These are phyloP conservation scores for Lasiosphaeria miniovina DNA, from an alignment of 495 filamentous ascomycete species.

Conservation along the genomic window DNA sequence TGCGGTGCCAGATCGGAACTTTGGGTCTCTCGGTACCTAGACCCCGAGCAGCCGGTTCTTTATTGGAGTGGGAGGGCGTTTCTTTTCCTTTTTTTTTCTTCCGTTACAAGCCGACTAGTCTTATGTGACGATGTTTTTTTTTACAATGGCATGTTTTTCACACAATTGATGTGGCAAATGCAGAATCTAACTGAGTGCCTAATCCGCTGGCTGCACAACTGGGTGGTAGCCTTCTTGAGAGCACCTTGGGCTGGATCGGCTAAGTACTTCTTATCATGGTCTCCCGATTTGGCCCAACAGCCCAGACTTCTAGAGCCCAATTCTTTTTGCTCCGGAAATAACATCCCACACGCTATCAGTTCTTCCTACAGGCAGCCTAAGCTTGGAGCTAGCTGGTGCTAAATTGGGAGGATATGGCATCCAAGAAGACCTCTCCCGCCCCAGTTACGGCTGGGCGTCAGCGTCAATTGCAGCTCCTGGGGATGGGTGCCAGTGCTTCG, in stretches of 20 bases:
- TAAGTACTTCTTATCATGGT: neutral
- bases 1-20: too few relatives aligned
- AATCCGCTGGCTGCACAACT: too few relatives aligned
- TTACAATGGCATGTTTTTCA: too few relatives aligned
- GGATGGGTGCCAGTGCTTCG: slow-evolving; percentile 45
- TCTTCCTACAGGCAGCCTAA: neutral
- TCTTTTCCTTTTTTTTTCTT: too few relatives aligned
- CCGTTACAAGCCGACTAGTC: too few relatives aligned
- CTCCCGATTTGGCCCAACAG: neutral
- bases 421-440: slow-evolving; percentile 84
- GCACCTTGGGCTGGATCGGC: slow-evolving; percentile 2
- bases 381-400: slow-evolving; percentile 13
- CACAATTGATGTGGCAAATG: too few relatives aligned
- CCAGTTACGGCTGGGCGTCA: slow-evolving; percentile 77
- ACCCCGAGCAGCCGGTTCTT: too few relatives aligned
- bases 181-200: too few relatives aligned
- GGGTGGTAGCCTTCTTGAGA: neutral
- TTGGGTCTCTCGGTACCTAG: too few relatives aligned
- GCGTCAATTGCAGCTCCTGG: slow-evolving; percentile 62
- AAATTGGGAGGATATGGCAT: slow-evolving; percentile 81
- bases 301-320: neutral
- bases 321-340: neutral
- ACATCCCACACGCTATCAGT: neutral
- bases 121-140: too few relatives aligned
- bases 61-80: too few relatives aligned